Evolutionary conservation across 202 grass and related monocot genomes (phyloP).

Genomic region (Hordeum pubiflorum): DNA sequence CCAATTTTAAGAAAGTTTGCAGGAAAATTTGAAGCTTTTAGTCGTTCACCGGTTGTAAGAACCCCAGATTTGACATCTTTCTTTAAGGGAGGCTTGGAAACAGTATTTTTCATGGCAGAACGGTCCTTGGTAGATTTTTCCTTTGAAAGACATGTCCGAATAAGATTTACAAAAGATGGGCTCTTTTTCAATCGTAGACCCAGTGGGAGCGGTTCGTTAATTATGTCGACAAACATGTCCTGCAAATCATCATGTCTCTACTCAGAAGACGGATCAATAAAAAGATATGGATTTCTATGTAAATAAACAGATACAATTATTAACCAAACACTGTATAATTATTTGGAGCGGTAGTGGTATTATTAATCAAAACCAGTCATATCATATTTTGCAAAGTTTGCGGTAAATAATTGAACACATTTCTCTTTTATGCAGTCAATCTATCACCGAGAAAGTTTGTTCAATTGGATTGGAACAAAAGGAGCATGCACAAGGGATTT

Average conservation of each 20-base stretch:
- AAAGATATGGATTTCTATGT: not conserved
- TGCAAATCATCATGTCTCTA: constrained; percentile 27
- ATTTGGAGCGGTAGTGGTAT: not conserved
- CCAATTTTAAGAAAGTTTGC: constrained; percentile 50
- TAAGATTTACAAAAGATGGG: constrained; percentile 40
- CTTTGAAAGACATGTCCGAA: constrained; percentile 38
- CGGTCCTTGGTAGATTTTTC: not conserved
- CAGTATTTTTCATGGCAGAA: not conserved
- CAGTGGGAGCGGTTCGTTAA: constrained; percentile 40
- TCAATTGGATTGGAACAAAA: too few relatives aligned
- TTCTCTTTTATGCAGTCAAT: too few relatives aligned
- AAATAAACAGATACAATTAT: not conserved
- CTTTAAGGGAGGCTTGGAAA: constrained; percentile 26
- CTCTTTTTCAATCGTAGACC: constrained; percentile 54
- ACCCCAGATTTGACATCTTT: constrained; percentile 18
- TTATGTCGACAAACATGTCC: constrained; percentile 36
- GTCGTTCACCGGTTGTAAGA: not conserved
- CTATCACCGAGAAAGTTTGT: too few relatives aligned
- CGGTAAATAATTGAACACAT: too few relatives aligned
- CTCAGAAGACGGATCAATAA: not conserved
- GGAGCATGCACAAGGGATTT: too few relatives aligned
- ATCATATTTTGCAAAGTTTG: too few relatives aligned
- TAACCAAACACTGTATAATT: not conserved
- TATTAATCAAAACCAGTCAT: not conserved
- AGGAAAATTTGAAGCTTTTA: constrained; percentile 74